phyloP scores from a whole-genome alignment of 176 grass and related monocot genomes.

The Aegilops sharonensis region DNA sequence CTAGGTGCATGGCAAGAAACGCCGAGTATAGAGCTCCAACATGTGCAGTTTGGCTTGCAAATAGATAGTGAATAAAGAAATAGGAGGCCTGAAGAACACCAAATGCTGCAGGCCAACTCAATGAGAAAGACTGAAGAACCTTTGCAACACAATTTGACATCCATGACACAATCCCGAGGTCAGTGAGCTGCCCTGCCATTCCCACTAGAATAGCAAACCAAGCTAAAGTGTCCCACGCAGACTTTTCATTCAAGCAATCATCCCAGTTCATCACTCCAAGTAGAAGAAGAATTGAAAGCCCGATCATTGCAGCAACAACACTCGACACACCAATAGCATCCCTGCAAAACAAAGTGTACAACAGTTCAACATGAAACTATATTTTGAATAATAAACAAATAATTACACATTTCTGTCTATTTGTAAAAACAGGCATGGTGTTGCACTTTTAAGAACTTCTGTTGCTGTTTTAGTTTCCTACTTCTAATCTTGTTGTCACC shows the following conservation, averaged over 20 bases:
- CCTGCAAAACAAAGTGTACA: slow-evolving; percentile 31
- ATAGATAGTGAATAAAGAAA: slow-evolving; percentile 91
- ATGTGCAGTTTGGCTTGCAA: slow-evolving; percentile 96
- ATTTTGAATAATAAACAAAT: not conserved
- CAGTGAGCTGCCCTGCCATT: slow-evolving; percentile 90
- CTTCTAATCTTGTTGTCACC: not conserved
- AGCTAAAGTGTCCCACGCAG: slow-evolving; percentile 93
- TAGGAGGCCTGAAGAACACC: slow-evolving; percentile 92
- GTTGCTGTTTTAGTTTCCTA: slow-evolving; percentile 7
- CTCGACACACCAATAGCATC: slow-evolving; percentile 72
- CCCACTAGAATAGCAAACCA: slow-evolving; percentile 99
- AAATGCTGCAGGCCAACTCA: slow-evolving; percentile 94
- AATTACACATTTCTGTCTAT: not conserved
- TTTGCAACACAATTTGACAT: slow-evolving; percentile 92
- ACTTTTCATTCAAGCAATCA: slow-evolving; percentile 92
- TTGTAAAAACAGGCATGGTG: not conserved
- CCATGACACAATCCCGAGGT: slow-evolving; percentile 75
- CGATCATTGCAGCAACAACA: slow-evolving; percentile 91
- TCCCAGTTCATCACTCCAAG: slow-evolving; percentile 93
- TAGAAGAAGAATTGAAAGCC: slow-evolving; percentile 84
- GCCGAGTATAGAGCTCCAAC: slow-evolving; percentile 87
- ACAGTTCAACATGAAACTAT: not conserved
- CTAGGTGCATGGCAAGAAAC: slow-evolving; percentile 97
- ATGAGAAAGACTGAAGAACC: slow-evolving; percentile 73
- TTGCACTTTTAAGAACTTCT: not conserved